These are phyloP conservation scores for Zasmidium citrigriseum DNA, from an alignment of 2,329 filamentous ascomycete genomes.

Conservation along the genomic window DNA sequence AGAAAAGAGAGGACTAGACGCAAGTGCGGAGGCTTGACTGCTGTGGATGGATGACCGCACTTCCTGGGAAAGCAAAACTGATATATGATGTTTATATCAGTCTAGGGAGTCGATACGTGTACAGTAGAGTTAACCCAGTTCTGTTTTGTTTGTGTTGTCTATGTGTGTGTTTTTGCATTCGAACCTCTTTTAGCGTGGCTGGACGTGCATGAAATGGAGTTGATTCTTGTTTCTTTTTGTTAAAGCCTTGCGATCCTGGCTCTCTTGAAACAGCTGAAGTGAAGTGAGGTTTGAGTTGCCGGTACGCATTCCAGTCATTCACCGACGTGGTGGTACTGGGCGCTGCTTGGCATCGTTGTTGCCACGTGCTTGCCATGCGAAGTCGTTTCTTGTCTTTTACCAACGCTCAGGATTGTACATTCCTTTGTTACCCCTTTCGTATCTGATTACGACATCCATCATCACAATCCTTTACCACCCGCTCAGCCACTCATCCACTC, in stretches of 20 bases:
- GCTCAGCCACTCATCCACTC: constrained; percentile 29
- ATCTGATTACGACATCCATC: too few relatives aligned
- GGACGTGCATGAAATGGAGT: not conserved
- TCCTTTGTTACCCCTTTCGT: not conserved
- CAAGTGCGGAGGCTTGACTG: too few relatives aligned
- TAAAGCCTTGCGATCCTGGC: not conserved
- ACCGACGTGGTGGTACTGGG: too few relatives aligned
- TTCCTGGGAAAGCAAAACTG: too few relatives aligned
- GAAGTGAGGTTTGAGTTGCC: not conserved
- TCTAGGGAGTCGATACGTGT: not conserved
- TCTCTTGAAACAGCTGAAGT: not conserved
- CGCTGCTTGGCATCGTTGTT: too few relatives aligned
- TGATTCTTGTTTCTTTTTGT: not conserved
- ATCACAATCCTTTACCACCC: not conserved
- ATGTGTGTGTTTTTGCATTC: not conserved
- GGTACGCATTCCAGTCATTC: too few relatives aligned
- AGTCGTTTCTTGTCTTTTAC: too few relatives aligned
- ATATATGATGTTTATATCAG: too few relatives aligned
- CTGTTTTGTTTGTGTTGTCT: not conserved
- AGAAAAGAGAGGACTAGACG: not conserved
- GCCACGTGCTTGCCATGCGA: too few relatives aligned
- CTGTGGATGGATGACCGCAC: not conserved
- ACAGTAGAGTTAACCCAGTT: not conserved
- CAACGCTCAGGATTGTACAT: not conserved
- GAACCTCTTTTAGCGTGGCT: not conserved